phyloP scores from a whole-genome alignment of 495 filamentous ascomycete genomes.

The Neurospora cerealis region DNA sequence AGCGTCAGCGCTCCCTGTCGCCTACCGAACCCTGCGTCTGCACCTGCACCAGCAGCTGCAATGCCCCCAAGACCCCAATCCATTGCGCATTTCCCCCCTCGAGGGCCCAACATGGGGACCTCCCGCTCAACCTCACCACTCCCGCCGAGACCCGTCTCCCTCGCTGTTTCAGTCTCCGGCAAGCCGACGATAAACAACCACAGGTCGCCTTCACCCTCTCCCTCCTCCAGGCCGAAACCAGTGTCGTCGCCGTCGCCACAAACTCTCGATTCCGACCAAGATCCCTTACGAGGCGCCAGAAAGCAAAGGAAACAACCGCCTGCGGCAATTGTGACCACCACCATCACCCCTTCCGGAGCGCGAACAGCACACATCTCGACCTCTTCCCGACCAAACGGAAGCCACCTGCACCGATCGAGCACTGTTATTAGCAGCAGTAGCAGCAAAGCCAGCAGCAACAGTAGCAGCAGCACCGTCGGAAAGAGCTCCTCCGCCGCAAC shows the following conservation, averaged over 20 bases:
- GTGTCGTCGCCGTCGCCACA: background rate
- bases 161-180: background rate
- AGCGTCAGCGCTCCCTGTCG: background rate
- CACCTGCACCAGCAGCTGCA: background rate
- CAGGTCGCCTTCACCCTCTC: background rate
- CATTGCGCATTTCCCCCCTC: background rate
- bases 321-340: conserved; percentile 25
- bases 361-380: conserved; percentile 23
- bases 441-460: conserved; percentile 4
- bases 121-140: background rate
- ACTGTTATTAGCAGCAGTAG: background rate
- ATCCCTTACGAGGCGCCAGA: background rate
- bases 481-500: background rate
- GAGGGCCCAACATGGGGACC: background rate
- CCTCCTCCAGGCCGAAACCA: background rate
- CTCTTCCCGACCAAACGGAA: conserved; percentile 1
- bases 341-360: conserved; percentile 11
- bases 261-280: background rate
- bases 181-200: conserved; percentile 4
- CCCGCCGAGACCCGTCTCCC: background rate
- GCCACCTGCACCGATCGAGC: background rate
- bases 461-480: conserved; percentile 1
- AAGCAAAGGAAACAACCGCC: conserved; percentile 11
- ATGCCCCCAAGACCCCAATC: conserved; percentile 2
- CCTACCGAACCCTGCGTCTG: background rate